Evolutionary conservation across 441 rosid species (phyloP).

Genomic region (Populus hybrid): DNA sequence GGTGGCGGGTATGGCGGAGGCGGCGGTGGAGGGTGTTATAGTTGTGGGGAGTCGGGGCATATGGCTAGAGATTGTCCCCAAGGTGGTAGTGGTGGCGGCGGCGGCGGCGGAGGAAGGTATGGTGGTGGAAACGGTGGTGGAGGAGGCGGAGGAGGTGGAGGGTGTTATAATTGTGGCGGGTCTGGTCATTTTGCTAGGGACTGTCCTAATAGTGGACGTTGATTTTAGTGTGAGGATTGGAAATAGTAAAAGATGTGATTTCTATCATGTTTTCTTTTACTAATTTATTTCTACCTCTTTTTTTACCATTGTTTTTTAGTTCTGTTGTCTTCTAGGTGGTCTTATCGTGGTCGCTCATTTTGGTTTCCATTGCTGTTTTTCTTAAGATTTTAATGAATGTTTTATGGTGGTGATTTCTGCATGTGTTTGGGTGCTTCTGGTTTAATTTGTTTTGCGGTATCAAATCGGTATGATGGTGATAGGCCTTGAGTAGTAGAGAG

Average conservation of each 20-base stretch:
- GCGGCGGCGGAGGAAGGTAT: slow-evolving; percentile 15
- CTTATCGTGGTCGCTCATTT: background rate
- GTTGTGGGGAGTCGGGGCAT: slow-evolving; percentile 51
- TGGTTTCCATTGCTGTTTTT: background rate
- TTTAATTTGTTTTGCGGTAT: slow-evolving; percentile 9
- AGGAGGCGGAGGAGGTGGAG: slow-evolving; percentile 39
- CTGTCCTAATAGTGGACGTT: slow-evolving; percentile 45
- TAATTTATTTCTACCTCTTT: background rate
- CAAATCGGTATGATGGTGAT: slow-evolving; percentile 28
- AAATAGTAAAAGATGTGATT: slow-evolving; percentile 3
- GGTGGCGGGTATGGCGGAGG: slow-evolving; percentile 23
- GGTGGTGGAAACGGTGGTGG: slow-evolving; percentile 4
- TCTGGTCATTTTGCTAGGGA: slow-evolving; percentile 64
- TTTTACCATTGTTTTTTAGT: background rate
- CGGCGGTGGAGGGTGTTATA: slow-evolving; percentile 39
- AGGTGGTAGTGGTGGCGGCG: slow-evolving; percentile 19
- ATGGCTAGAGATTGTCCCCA: slow-evolving; percentile 57
- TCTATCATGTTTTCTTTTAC: slow-evolving; percentile 1
- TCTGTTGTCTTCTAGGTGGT: background rate
- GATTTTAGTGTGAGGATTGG: background rate
- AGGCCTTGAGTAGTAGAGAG: slow-evolving; percentile 21
- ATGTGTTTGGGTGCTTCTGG: too few species aligned
- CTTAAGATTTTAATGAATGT: background rate
- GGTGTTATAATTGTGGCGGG: slow-evolving; percentile 52
- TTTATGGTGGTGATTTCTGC: background rate